Evolutionary conservation across 1,284 basidiomycete genomes (phyloP), one percentile per base, ranked within the genome.

Genomic region (Pyrrhoderma lamaoense): DNA sequence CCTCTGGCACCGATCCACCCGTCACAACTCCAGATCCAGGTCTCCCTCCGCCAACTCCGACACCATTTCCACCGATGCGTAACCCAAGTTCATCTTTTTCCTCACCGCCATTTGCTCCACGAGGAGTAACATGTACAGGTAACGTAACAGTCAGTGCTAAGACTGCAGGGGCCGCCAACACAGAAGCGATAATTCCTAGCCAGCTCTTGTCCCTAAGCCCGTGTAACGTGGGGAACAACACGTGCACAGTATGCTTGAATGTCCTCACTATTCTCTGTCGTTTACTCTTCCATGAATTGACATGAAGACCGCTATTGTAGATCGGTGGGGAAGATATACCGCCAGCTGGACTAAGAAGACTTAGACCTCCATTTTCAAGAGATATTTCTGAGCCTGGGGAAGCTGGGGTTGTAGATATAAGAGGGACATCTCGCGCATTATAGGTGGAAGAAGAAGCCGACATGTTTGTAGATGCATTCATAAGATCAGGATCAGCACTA

Each of bases 81-180:
- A n/a, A 64, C 58, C 45, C 63, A 63, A 21, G 59, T 43, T 13
- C 61, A 50, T 62, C 79, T 64, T 79, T 31, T 69, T 67, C 35
- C 73, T 61, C n/a, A 59, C 59, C 11, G 65, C 64, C 18, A 61
- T n/a, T 52, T 25, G 61, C 62, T 13, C 73, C 67, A 59, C 83
- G 80, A 2, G 77, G 73, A n/a, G 73, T 81, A 19, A 87, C 78
- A 35, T 93, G 89, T 3, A 98, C 93, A 2, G 94, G 94, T 4
- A 97, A 72, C 0, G 95, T 98, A 14, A 97, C 61, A 0, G 93
- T 97, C 47, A 99, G 72, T 9, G 76, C 71, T 64, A 96, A 70
- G 4, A 98, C 82, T 0, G 93, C 91, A 0, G 95, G 95, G 0
- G 84, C 82, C 5, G 92, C 92, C 51, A 94, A 76, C 13, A 96